Evolutionary conservation across 1,139 yeast genomes (phyloP), one percentile per base, ranked within the genome.

Genomic region (Sugiyamaella grinbergsii): DNA sequence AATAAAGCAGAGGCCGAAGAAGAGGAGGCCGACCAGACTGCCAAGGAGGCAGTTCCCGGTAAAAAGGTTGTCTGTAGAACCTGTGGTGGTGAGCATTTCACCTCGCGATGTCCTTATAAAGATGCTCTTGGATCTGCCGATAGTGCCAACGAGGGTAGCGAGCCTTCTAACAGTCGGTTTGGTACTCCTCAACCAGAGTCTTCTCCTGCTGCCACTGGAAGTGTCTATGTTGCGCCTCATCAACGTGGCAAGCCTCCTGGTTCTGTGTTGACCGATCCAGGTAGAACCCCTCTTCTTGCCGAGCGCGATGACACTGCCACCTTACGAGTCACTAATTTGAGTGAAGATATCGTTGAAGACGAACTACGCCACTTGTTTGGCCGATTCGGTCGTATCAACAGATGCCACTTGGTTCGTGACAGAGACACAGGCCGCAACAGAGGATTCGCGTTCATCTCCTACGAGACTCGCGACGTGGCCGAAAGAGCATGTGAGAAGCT

Each of bases 371-470:
- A 75, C 59, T 77, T 89, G 68, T 82, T 91, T 64, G 77, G 77
- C 49, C 78, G 80, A 63, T 85, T 79, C 66, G 95, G 90, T 58
- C 64, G 66, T 47, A 78, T 90, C 62, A 82, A 80, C 62, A 84
- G 96, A 74, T 88, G 87, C 60, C 85, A 85, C 60, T 78, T 93
- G 58, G 93, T 90, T 57, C 85, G 89, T 74, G 89, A 91, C 75
- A 85, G 90, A 74, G 96, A 87, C 63, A 93, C 98, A 28, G 95
- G 96, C 58, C 85, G 85, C 70, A 87, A 96, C 52, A 85, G 93
- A 75, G 99, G 99, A 62, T 83, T 91, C 71, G 98, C 98, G n/a
- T 93, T 89, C 70, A 95, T 91, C 59, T 85, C 94, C 52, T 91
- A 87, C 72, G 80, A 78, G 46, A 76, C 83, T 55, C 84, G 81